Base-by-base conservation (phyloP, 2,329 filamentous ascomycete genomes). In the Neofusicoccum cordaticola region DNA sequence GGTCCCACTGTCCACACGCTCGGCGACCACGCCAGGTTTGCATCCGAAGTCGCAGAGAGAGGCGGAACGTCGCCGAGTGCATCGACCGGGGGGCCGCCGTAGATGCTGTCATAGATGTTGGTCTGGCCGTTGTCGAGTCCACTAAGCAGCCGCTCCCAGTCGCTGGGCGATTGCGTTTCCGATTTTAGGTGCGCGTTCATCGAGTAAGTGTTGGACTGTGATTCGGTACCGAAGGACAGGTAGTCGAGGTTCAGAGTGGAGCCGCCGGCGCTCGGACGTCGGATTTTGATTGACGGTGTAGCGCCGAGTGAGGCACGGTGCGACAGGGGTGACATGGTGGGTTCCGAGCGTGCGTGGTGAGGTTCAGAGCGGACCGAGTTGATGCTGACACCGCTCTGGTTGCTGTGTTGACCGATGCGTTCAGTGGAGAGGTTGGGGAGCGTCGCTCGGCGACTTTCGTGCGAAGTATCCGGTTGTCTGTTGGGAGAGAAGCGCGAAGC, bases 51-150 rank as follows among this genome's bases (percentile, higher is more conserved):
- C 7, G 73, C 71, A 7, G 75, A 71, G 3, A 73, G 65, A 1
- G 72, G 72, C 6, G 71, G 66, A 31, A 72, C 71, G 48, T 77
- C 75, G 37, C 76, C 66, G 11, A 78, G 73, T 4, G 75, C 75
- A 45, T 78, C 76, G 0, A 74, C 76, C 7, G 81, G 82, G 9
- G 84, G 83, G 0, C 90, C 90, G 42, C 90, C 90, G 69, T 93
- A 93, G 63, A 92, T 92, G 45, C 88, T 89, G 72, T 92, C 89
- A 75, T 92, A 95, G n/a, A 96, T 89, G 72, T 94, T 96, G 62
- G 88, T 86, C 68, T 89, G 85, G 0, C 91, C 91, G 41, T 88
- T 88, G 70, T 96, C 92, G 74, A 96, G 87, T 22, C 89, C 89
- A 3, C 90, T 88, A 1, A 96, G 83, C 0, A 96, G 83, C 1